A percentile compares a stretch with the other conserved stretches of the same genome.
Evolutionary conservation across 75 land plant genomes (phyloP).

Genomic region (Pinus taeda): DNA sequence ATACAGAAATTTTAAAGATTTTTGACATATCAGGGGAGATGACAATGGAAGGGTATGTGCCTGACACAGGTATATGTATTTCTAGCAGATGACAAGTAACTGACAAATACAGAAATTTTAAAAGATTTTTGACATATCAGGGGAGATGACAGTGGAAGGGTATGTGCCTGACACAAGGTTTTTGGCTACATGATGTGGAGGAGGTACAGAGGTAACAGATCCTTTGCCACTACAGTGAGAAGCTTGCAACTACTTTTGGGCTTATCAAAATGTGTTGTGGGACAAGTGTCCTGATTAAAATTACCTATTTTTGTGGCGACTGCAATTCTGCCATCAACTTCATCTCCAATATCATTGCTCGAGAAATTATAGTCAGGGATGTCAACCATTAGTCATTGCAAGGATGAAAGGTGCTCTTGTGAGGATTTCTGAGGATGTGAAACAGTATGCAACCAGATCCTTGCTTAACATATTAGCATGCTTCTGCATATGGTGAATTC

Average conservation of each 20-base stretch:
- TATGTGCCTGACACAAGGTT: background rate
- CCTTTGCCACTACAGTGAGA: background rate
- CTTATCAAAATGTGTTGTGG: background rate
- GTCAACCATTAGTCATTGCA: background rate
- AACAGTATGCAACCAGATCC: no score
- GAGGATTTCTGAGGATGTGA: background rate
- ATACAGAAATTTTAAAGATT: background rate
- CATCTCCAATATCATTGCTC: background rate
- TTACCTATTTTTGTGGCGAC: background rate
- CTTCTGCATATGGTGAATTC: no score
- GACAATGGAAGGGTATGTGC: background rate
- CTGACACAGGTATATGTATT: no score
- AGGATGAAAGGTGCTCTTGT: background rate
- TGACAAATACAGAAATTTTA: background rate
- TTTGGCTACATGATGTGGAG: no score
- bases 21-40: background rate
- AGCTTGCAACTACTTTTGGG: background rate
- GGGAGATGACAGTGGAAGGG: background rate
- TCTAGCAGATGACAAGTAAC: background rate
- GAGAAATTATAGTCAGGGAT: background rate
- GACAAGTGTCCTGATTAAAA: background rate
- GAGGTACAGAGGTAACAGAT: background rate
- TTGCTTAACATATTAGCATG: no score
- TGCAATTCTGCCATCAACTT: background rate
- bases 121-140: background rate